These are phyloP conservation scores for Beta macrorhiza DNA, from an alignment of 179 eudicot species.

Conservation along the genomic window DNA sequence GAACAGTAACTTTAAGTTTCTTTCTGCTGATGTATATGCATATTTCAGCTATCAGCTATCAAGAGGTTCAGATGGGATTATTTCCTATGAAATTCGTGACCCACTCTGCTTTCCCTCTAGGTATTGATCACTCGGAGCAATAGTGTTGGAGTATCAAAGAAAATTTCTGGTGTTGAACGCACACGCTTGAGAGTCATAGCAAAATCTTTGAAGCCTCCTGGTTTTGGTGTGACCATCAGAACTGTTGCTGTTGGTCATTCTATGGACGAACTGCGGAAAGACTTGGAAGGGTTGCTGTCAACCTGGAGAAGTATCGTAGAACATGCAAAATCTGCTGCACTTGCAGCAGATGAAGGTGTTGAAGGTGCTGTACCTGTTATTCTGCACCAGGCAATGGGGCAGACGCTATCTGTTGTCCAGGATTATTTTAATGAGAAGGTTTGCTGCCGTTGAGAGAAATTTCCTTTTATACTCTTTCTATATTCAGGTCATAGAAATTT, in stretches of 20 bases:
- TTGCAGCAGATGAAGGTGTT: conserved; percentile 97
- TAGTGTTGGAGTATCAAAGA: conserved; percentile 73
- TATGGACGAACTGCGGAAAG: conserved; percentile 74
- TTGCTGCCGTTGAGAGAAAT: conserved; percentile 10
- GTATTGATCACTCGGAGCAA: conserved; percentile 59
- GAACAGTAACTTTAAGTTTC: conserved; percentile 20
- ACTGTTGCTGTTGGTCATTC: conserved; percentile 95
- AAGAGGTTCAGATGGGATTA: not conserved
- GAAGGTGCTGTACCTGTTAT: conserved; percentile 85
- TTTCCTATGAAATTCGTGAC: conserved; percentile 1
- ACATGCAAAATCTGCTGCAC: conserved; percentile 91
- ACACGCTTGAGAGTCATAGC: conserved; percentile 82
- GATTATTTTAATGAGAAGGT: conserved; percentile 92
- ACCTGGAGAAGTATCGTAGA: conserved; percentile 86
- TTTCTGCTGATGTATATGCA: conserved; percentile 9
- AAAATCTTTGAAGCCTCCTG: conserved; percentile 75
- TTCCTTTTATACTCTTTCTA: not conserved
- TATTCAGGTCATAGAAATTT: not conserved
- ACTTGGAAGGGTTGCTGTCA: conserved; percentile 79
- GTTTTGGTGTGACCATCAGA: conserved; percentile 85
- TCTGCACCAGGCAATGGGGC: conserved; percentile 90
- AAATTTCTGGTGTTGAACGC: conserved; percentile 78
- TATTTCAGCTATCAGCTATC: conserved; percentile 1
- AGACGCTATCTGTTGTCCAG: conserved; percentile 89
- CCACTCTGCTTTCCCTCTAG: conserved; percentile 35